Evolutionary conservation across 805 yeast species (phyloP).

Genomic region (Teunomyces aglyptinius): DNA sequence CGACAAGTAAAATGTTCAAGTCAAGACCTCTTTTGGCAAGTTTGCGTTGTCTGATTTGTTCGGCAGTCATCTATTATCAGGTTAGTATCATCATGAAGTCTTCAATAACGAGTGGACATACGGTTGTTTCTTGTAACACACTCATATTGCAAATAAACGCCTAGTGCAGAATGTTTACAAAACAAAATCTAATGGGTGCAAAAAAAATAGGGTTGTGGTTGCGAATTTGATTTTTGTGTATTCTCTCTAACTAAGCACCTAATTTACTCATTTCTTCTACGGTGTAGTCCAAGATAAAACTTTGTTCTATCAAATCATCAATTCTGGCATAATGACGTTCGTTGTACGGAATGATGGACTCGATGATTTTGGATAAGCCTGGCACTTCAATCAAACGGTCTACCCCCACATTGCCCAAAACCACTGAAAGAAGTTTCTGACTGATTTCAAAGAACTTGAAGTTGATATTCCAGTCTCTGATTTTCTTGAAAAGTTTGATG

Average conservation of each 20-base stretch:
- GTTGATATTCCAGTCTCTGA: slow-evolving; percentile 95
- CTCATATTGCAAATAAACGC: slow-evolving; percentile 2
- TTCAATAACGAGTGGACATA: not conserved
- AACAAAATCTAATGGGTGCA: not conserved
- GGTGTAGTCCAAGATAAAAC: slow-evolving; percentile 81
- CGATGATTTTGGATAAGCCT: slow-evolving; percentile 66
- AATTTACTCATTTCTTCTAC: slow-evolving; percentile 65
- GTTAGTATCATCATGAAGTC: not conserved
- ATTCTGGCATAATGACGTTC: slow-evolving; percentile 79
- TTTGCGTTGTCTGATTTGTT: slow-evolving; percentile 20
- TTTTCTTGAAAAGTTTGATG: slow-evolving; percentile 59
- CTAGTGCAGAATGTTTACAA: not conserved
- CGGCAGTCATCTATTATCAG: slow-evolving; percentile 14
- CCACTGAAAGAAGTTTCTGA: slow-evolving; percentile 69
- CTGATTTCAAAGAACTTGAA: slow-evolving; percentile 76
- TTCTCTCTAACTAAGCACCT: slow-evolving; percentile 3
- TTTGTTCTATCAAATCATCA: slow-evolving; percentile 80
- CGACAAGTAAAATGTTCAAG: slow-evolving; percentile 30
- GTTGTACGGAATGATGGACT: slow-evolving; percentile 81
- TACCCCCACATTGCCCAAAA: slow-evolving; percentile 55
- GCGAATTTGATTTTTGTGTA: not conserved
- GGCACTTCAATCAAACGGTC: slow-evolving; percentile 60
- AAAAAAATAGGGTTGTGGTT: not conserved
- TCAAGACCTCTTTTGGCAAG: slow-evolving; percentile 20
- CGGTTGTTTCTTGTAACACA: not conserved